Conservation (phyloP, 2,329 filamentous ascomycete genomes). For the Bertia moriformis region DNA sequence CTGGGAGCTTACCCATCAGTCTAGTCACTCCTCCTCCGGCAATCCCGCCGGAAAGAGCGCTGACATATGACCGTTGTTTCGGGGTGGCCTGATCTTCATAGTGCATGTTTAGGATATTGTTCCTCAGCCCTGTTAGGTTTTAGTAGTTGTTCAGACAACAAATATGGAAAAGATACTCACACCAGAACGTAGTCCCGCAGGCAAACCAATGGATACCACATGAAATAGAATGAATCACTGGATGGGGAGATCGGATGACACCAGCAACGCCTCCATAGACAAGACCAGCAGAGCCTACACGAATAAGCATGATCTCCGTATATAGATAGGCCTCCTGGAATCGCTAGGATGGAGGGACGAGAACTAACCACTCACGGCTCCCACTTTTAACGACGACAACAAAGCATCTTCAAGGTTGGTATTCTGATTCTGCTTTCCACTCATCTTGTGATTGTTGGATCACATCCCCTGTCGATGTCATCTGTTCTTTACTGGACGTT, state of each 20-base stretch:
- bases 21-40: not conserved
- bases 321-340: not conserved
- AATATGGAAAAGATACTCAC: not conserved
- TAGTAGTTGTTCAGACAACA: no score
- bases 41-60: not conserved
- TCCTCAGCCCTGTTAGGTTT: not conserved
- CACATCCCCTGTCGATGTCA: no score
- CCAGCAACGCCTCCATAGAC: not conserved
- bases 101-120: not conserved
- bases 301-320: not conserved
- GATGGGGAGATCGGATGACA: not conserved
- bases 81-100: not conserved
- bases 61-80: not conserved
- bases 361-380: not conserved
- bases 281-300: not conserved
- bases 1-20: not conserved
- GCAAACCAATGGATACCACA: slow-evolving; percentile 1
- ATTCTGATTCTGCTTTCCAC: not conserved
- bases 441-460: slow-evolving; percentile 1
- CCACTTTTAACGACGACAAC: not conserved
- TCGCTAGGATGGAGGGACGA: not conserved
- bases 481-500: no score
- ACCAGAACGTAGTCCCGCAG: not conserved
- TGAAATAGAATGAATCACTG: not conserved
- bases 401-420: not conserved